Conservation (phyloP, 2,329 filamentous ascomycete species). For the Colletotrichum sp. region DNA sequence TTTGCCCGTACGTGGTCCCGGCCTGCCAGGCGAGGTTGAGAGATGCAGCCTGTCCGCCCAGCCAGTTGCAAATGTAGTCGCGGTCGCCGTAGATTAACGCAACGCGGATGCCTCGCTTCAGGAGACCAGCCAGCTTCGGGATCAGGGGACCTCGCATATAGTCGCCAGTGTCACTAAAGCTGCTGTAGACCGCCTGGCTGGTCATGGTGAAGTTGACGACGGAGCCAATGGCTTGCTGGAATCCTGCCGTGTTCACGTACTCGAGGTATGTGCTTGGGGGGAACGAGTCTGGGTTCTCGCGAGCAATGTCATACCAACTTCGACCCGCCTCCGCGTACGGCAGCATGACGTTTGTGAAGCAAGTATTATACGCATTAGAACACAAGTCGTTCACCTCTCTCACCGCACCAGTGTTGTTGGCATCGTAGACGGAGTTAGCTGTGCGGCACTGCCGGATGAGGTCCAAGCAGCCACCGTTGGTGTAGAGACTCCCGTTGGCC, state of each 20-base stretch:
- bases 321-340: conserved; percentile 62
- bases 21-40: conserved; percentile 61
- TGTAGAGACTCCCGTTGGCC: conserved; percentile 17
- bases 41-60: conserved; percentile 78
- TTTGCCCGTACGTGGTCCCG: conserved; percentile 49
- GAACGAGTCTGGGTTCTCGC: conserved; percentile 62
- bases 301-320: conserved; percentile 67
- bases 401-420: conserved; percentile 13
- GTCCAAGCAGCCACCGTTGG: conserved; percentile 17
- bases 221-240: conserved; percentile 63
- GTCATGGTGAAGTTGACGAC: conserved; percentile 62
- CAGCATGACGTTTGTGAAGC: conserved; percentile 59
- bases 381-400: conserved; percentile 12
- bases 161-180: conserved; percentile 60
- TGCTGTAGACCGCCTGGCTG: conserved; percentile 49
- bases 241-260: conserved; percentile 65
- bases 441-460: conserved; percentile 21
- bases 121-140: conserved; percentile 62
- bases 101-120: conserved; percentile 69
- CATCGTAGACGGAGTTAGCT: conserved; percentile 13
- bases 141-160: conserved; percentile 68
- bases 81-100: conserved; percentile 74
- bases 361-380: conserved; percentile 30
- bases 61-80: conserved; percentile 71
- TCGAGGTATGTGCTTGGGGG: conserved; percentile 65